phyloP scores from a whole-genome alignment of 2,329 filamentous ascomycete species.

The Biscogniauxia sp. region DNA sequence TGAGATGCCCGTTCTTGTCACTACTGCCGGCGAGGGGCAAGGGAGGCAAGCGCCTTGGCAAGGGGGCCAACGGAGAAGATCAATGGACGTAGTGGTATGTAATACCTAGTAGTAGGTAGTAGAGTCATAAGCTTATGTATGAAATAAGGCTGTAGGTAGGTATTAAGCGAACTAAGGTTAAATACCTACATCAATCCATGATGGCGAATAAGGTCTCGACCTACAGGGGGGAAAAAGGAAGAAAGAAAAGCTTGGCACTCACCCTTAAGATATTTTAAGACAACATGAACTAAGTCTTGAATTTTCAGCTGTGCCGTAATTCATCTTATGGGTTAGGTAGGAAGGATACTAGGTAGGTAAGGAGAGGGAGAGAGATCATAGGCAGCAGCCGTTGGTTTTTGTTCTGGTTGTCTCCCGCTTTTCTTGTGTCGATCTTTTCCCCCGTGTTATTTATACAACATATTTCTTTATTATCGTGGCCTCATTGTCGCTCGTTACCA shows the following conservation, averaged over 20 bases:
- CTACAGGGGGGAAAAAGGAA: background rate
- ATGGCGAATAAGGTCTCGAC: background rate
- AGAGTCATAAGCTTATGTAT: background rate
- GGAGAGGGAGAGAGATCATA: background rate
- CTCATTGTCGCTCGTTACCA: slow-evolving; percentile 20
- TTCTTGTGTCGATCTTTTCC: slow-evolving; percentile 11
- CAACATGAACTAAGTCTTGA: background rate
- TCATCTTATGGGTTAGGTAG: background rate
- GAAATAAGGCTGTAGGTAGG: background rate
- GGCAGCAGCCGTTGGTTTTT: background rate
- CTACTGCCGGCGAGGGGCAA: background rate
- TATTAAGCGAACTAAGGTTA: too few relatives aligned
- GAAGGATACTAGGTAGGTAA: too few relatives aligned
- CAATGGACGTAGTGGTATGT: too few relatives aligned
- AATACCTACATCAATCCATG: too few relatives aligned
- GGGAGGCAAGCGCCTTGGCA: background rate
- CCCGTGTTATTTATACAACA: slow-evolving; percentile 5
- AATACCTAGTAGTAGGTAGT: background rate
- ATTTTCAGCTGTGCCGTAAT: background rate
- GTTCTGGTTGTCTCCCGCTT: background rate
- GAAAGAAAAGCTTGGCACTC: background rate
- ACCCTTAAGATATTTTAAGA: background rate
- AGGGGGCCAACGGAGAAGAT: background rate
- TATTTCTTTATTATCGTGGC: slow-evolving; percentile 5
- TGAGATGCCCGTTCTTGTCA: background rate